A percentile compares a stretch with the other conserved stretches of the same genome.
These are phyloP conservation scores for Myriosclerotinia duriaeana DNA, from an alignment of 2,329 filamentous ascomycete species.

Conservation along the genomic window DNA sequence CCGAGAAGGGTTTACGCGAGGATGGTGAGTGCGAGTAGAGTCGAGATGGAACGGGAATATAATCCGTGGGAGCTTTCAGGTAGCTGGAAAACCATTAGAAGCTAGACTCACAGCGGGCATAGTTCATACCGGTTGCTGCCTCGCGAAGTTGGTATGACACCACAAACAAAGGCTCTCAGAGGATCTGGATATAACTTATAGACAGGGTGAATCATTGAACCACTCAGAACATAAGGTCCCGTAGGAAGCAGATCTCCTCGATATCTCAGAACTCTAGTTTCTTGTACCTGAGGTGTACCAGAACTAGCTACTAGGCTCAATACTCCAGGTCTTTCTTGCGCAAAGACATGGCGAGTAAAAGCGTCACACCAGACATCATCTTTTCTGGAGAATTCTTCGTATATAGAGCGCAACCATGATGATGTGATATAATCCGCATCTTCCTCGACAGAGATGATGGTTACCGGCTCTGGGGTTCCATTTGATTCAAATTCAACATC, in stretches of 20 bases:
- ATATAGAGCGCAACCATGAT: neutral
- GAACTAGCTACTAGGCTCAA: neutral
- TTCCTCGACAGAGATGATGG: neutral
- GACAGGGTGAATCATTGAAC: neutral
- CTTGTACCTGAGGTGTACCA: neutral
- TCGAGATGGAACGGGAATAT: slow-evolving; percentile 18
- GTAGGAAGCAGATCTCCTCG: neutral
- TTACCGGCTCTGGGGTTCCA: neutral
- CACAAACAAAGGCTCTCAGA: slow-evolving; percentile 15
- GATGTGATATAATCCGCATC: neutral
- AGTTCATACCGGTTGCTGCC: neutral
- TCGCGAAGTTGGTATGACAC: neutral
- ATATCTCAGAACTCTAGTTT: neutral
- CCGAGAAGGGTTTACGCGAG: slow-evolving; percentile 49
- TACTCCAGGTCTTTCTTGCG: neutral
- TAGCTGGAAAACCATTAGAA: slow-evolving; percentile 2
- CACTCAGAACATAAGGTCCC: slow-evolving; percentile 15
- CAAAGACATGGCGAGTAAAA: neutral
- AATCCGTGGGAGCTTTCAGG: neutral
- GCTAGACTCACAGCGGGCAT: neutral
- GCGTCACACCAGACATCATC: slow-evolving; percentile 10
- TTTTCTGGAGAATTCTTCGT: neutral
- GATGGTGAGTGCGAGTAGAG: neutral
- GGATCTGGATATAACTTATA: slow-evolving; percentile 16
- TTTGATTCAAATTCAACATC: neutral